Conservation (phyloP, 495 filamentous ascomycete genomes). For the Aspergillus bridgeri region DNA sequence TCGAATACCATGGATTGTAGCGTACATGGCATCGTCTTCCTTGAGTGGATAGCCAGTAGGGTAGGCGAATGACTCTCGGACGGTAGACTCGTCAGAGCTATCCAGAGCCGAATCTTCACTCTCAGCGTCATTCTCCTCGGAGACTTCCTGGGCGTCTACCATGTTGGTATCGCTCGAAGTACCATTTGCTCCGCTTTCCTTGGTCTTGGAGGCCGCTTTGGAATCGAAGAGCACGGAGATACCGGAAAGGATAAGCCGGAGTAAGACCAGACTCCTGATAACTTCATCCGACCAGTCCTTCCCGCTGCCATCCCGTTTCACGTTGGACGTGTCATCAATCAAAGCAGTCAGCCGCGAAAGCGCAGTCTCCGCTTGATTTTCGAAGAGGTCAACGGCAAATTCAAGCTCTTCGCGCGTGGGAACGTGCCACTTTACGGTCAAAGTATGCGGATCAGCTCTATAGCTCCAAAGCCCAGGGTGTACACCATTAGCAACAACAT, state of each 20-base stretch:
- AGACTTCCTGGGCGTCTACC: conserved; percentile 23
- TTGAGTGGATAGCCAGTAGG: conserved; percentile 80
- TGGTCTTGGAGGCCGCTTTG: conserved; percentile 54
- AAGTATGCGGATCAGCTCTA: conserved; percentile 60
- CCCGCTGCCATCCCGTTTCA: conserved; percentile 89
- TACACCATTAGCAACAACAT: conserved; percentile 52
- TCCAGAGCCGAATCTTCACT: conserved; percentile 57
- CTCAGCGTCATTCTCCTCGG: conserved; percentile 41
- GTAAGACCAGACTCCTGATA: conserved; percentile 78
- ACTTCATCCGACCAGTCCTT: conserved; percentile 99
- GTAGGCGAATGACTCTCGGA: conserved; percentile 78
- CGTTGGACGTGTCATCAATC: conserved; percentile 73
- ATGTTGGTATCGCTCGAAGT: conserved; percentile 42
- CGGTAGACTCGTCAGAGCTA: conserved; percentile 76
- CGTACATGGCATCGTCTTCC: conserved; percentile 60
- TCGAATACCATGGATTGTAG: conserved; percentile 73
- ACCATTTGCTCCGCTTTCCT: conserved; percentile 20
- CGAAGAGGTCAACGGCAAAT: conserved; percentile 85
- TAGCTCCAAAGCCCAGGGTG: conserved; percentile 77
- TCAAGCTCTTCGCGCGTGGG: conserved; percentile 73
- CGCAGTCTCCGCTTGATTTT: conserved; percentile 68
- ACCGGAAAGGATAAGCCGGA: conserved; percentile 82
- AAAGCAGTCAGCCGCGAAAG: conserved; percentile 67
- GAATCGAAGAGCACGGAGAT: conserved; percentile 85
- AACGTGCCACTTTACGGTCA: conserved; percentile 89